phyloP scores from a whole-genome alignment of 345 rosid species.

The Gossypium australe region DNA sequence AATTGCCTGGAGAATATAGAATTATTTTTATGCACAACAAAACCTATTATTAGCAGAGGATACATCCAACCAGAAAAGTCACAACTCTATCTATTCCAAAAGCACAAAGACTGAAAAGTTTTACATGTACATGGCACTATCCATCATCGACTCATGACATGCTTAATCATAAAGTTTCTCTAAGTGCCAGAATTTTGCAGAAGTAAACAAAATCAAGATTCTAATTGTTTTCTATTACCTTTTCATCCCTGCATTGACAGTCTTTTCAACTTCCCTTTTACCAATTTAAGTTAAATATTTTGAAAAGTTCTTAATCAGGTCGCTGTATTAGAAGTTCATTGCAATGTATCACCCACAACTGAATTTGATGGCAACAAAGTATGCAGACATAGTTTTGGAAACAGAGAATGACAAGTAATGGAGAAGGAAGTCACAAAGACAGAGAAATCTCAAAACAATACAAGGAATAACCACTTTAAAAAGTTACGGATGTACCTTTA shows the following conservation, averaged over 20 bases:
- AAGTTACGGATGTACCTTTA: slow-evolving; percentile 51
- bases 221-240: neutral
- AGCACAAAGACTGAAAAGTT: slow-evolving; percentile 3
- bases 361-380: neutral
- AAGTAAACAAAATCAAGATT: neutral
- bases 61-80: neutral
- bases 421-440: neutral
- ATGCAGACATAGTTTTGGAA: slow-evolving; percentile 7
- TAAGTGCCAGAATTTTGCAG: neutral
- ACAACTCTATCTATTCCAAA: neutral
- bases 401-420: neutral
- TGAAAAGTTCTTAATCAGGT: neutral
- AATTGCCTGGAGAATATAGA: slow-evolving; percentile 64
- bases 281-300: neutral
- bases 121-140: neutral
- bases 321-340: neutral
- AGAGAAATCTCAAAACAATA: neutral
- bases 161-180: neutral
- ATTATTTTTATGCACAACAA: neutral
- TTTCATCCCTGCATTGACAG: neutral
- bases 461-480: neutral
- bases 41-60: neutral
- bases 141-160: neutral
- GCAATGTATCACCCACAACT: neutral
- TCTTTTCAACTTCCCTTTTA: neutral